These are phyloP conservation scores for Pythium phragmiticola DNA, from an alignment of 352 stramenopile species.

Conservation along the genomic window DNA sequence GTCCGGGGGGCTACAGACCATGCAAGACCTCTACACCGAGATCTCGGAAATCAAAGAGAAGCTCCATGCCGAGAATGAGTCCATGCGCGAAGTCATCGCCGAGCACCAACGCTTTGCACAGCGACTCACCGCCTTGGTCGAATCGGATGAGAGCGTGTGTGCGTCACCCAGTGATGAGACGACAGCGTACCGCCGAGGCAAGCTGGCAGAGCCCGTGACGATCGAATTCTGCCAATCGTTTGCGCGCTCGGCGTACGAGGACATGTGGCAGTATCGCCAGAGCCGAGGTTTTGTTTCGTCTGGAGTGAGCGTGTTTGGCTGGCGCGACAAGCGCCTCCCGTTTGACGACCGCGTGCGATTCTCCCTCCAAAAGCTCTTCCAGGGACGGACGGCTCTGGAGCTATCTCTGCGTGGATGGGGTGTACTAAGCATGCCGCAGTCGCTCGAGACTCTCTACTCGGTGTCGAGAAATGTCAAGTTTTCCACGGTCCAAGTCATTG, in stretches of 20 bases:
- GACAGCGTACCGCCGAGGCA: constrained; percentile 1
- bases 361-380: constrained; percentile 34
- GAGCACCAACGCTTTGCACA: constrained; percentile 14
- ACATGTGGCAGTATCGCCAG: constrained; percentile 19
- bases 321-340: constrained; percentile 28
- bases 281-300: constrained; percentile 28
- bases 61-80: constrained; percentile 16
- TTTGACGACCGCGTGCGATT: constrained; percentile 32
- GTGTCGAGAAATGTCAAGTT: constrained; percentile 10
- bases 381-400: constrained; percentile 7
- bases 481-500: constrained; percentile 21
- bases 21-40: constrained; percentile 15
- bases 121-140: constrained; percentile 1
- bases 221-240: constrained; percentile 9
- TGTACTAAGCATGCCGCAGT: constrained; percentile 18
- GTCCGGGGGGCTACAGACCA: constrained; percentile 1
- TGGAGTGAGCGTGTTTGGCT: constrained; percentile 31
- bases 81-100: constrained; percentile 3
- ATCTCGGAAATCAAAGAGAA: constrained; percentile 25
- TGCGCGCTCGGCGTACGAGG: constrained; percentile 11
- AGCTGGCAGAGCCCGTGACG: not conserved
- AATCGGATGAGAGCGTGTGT: not conserved
- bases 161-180: not conserved
- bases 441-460: constrained; percentile 19
- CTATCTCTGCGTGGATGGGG: constrained; percentile 25